phyloP scores from a whole-genome alignment of 257 asterid genomes.

The Forsythia suspensa region DNA sequence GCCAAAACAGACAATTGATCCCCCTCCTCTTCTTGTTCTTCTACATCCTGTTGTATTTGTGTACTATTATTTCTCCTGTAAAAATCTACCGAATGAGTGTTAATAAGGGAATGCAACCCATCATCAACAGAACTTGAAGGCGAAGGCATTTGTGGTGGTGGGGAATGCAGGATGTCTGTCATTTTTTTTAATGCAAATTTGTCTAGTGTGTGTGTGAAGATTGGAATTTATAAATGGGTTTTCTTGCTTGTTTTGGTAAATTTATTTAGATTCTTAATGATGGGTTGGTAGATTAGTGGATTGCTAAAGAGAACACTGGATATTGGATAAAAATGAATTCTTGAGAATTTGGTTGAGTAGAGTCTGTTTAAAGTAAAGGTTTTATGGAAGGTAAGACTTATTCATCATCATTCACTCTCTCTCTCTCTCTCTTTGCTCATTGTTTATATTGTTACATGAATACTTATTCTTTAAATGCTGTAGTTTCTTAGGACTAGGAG shows the following conservation, averaged over 20 bases:
- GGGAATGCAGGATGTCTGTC: conserved; percentile 55
- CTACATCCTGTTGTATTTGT: conserved; percentile 19
- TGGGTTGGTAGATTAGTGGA: conserved; percentile 28
- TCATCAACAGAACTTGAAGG: conserved; percentile 65
- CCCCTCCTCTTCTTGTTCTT: conserved; percentile 15
- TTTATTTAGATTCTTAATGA: conserved; percentile 15
- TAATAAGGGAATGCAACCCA: conserved; percentile 44
- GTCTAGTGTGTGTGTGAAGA: conserved; percentile 40
- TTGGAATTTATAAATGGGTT: conserved; percentile 26
- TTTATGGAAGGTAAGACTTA: conserved; percentile 58
- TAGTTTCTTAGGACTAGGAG: too few relatives aligned
- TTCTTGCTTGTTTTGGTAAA: conserved; percentile 22
- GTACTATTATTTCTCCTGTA: conserved; percentile 24
- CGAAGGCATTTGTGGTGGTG: conserved; percentile 50
- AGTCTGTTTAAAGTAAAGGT: conserved; percentile 72
- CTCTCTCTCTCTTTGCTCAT: conserved; percentile 21
- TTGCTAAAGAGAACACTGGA: background rate
- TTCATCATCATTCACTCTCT: conserved; percentile 40
- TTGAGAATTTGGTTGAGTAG: conserved; percentile 32
- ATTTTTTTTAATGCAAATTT: conserved; percentile 29
- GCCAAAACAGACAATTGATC: conserved; percentile 40
- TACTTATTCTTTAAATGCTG: conserved; percentile 11
- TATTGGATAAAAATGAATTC: background rate
- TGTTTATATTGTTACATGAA: background rate
- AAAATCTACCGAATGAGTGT: conserved; percentile 28